A percentile compares a stretch with the other conserved stretches of the same genome.
Evolutionary conservation across 441 rosid genomes (phyloP).

Genomic region (Adansonia madagascariensis): DNA sequence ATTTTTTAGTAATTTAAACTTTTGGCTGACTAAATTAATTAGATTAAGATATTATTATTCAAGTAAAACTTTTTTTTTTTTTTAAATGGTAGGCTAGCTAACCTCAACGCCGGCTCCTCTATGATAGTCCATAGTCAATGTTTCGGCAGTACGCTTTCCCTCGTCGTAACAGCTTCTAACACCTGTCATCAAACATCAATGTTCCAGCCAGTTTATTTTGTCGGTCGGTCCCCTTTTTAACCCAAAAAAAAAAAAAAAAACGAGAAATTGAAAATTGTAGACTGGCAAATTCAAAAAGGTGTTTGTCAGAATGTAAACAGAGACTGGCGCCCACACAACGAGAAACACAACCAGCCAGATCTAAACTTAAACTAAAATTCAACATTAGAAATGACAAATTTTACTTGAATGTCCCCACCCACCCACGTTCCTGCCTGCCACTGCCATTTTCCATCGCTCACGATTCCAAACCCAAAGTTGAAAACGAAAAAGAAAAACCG

Average conservation of each 20-base stretch:
- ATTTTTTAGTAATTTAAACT: background rate
- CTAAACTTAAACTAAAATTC: background rate
- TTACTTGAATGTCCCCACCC: background rate
- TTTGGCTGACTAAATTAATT: background rate
- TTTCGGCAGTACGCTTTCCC: slow-evolving; percentile 93
- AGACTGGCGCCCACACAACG: background rate
- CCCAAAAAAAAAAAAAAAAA: too few relatives aligned
- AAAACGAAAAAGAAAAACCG: background rate
- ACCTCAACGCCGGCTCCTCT: slow-evolving; percentile 91
- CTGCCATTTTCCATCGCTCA: background rate
- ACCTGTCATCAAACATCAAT: slow-evolving; percentile 49
- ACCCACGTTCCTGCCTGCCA: background rate
- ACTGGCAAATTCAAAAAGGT: too few relatives aligned
- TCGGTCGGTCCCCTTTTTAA: background rate
- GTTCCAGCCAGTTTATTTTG: background rate
- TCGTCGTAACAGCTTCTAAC: slow-evolving; percentile 95
- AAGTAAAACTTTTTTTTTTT: too few relatives aligned
- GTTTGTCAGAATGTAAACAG: slow-evolving; percentile 1
- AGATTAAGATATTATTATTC: background rate
- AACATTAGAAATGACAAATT: background rate
- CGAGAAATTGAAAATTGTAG: too few relatives aligned
- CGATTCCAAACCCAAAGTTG: background rate
- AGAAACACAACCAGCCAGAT: slow-evolving; percentile 12
- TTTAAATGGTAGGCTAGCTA: background rate
- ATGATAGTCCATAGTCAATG: slow-evolving; percentile 93